Conservation (phyloP, 345 rosid species). For the Syzygium aqueum region DNA sequence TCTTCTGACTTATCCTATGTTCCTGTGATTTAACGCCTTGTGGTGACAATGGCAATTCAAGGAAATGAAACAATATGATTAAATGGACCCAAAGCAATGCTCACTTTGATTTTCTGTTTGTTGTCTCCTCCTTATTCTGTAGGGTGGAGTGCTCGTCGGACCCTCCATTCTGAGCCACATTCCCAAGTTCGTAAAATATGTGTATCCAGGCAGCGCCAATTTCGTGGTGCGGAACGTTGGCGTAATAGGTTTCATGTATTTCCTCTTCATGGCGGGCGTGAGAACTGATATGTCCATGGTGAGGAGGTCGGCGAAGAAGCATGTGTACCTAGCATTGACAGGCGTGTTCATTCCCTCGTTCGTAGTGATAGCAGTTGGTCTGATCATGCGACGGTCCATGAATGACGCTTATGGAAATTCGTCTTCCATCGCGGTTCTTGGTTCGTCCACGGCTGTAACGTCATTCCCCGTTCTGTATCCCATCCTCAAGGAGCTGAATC, state of each 20-base stretch:
- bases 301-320: conserved; percentile 29
- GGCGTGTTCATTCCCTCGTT: conserved; percentile 24
- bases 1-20: no score
- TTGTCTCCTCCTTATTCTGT: neutral
- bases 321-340: conserved; percentile 18
- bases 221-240: conserved; percentile 48
- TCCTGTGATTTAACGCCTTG: neutral
- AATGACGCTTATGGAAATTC: conserved; percentile 1
- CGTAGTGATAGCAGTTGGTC: neutral
- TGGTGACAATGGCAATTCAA: neutral
- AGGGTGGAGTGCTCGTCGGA: conserved; percentile 80
- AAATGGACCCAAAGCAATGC: neutral
- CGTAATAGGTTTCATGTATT: conserved; percentile 41
- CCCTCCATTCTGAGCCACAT: conserved; percentile 57
- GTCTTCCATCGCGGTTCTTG: conserved; percentile 24
- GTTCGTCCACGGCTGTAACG: conserved; percentile 19
- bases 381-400: conserved; percentile 16
- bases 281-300: conserved; percentile 35
- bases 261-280: conserved; percentile 44
- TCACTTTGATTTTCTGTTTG: neutral
- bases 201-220: conserved; percentile 34
- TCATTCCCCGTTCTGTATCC: conserved; percentile 39
- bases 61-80: neutral
- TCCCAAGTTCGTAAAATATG: conserved; percentile 9
- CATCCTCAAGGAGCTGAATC: conserved; percentile 42